phyloP scores from a whole-genome alignment of 1,284 basidiomycete genomes.

The Hemileia vastatrix region DNA sequence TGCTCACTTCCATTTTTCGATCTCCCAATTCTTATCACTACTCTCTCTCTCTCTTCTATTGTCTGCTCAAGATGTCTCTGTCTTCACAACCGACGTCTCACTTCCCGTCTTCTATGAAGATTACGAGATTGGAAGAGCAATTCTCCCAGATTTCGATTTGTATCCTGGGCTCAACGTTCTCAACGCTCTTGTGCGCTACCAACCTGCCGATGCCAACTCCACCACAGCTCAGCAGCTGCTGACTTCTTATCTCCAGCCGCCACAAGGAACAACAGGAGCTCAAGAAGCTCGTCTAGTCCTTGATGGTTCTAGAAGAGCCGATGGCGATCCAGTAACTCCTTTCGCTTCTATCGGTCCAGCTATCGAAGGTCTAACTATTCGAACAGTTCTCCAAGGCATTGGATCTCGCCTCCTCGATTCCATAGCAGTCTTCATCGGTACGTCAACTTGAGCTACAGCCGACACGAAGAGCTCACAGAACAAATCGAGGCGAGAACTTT shows the following conservation, averaged over 20 bases:
- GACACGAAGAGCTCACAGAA: too few relatives aligned
- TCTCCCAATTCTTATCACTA: neutral
- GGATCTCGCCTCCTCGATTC: constrained; percentile 27
- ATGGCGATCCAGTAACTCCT: constrained; percentile 56
- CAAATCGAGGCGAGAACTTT: neutral
- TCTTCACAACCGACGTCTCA: constrained; percentile 53
- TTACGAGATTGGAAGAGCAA: constrained; percentile 44
- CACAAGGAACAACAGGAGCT: too few relatives aligned
- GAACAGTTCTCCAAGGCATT: constrained; percentile 51
- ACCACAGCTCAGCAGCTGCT: constrained; percentile 52
- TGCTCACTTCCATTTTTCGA: neutral
- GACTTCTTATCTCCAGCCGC: constrained; percentile 36
- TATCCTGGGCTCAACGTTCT: constrained; percentile 55
- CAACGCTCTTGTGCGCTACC: constrained; percentile 58
- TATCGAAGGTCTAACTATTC: constrained; percentile 53
- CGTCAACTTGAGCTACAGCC: neutral
- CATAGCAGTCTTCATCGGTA: neutral
- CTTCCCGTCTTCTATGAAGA: constrained; percentile 56
- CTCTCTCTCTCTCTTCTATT: neutral
- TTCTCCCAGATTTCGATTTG: constrained; percentile 49
- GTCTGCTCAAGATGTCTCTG: constrained; percentile 57
- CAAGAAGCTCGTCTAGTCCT: constrained; percentile 7
- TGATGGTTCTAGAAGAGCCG: constrained; percentile 41
- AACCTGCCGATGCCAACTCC: constrained; percentile 57
- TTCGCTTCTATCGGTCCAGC: constrained; percentile 56